Conservation (phyloP, 2,329 filamentous ascomycete species). For the Trichoderma endophyticum region DNA sequence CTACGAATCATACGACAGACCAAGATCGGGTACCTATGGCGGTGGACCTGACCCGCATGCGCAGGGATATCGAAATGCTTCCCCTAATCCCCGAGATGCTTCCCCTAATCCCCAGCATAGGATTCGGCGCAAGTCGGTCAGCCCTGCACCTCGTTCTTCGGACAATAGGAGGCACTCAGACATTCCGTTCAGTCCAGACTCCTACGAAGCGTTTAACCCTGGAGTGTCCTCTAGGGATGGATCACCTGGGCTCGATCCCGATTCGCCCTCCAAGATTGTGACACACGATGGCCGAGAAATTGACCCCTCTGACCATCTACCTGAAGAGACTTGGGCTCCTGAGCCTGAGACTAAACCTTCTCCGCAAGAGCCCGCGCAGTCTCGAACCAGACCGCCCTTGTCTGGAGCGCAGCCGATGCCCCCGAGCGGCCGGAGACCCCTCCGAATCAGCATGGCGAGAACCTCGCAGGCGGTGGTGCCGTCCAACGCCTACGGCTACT, state of each 20-base stretch:
- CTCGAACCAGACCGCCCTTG: conserved; percentile 44
- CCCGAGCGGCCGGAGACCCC: conserved; percentile 47
- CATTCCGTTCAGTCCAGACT: conserved; percentile 71
- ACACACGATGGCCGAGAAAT: conserved; percentile 72
- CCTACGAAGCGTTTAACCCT: conserved; percentile 71
- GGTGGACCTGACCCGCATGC: conserved; percentile 30
- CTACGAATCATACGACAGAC: conserved; percentile 45
- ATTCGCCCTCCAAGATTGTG: conserved; percentile 66
- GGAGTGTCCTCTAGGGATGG: conserved; percentile 37
- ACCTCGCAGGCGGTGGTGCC: conserved; percentile 47
- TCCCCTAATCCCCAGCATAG: conserved; percentile 43
- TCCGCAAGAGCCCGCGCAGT: conserved; percentile 28
- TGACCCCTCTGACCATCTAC: conserved; percentile 77
- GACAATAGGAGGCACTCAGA: conserved; percentile 54
- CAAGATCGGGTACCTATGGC: conserved; percentile 38
- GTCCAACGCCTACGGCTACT: conserved; percentile 30
- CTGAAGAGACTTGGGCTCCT: conserved; percentile 73
- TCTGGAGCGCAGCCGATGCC: conserved; percentile 54
- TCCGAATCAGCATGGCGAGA: conserved; percentile 43
- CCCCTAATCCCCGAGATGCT: conserved; percentile 23
- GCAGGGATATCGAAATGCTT: conserved; percentile 31
- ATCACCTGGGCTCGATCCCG: conserved; percentile 36
- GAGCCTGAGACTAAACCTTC: conserved; percentile 59
- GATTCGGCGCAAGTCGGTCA: conserved; percentile 70
- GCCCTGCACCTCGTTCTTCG: conserved; percentile 58